Evolutionary conservation across 257 asterid genomes (phyloP), one percentile per base, ranked within the genome.

Genomic region (Paraleonurus japonicus): DNA sequence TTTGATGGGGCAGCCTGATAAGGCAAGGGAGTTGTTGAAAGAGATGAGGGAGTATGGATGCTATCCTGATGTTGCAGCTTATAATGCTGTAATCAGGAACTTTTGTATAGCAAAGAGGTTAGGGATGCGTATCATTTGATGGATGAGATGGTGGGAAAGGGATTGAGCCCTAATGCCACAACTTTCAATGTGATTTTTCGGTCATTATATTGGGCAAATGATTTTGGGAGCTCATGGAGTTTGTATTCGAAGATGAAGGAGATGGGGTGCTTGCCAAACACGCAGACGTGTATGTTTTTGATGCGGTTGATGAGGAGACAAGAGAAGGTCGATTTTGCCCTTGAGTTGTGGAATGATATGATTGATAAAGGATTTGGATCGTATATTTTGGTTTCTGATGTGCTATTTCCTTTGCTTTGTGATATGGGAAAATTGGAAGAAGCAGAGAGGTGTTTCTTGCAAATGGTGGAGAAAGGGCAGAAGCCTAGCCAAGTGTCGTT

Each of bases 341-440:
- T 94, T 53, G 93, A 88, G 82, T 75, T 94, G 71, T 94, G 99
- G 97, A 80, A 86, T 73, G 99, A 94, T 73, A 91, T 94, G 97
- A 68, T 91, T 59, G 88, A 84, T 24, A 89, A 85, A 76, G 96
- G 92, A 45, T 94, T 89, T 67, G 97, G 99, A 10, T 88, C 99
- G 0, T 87, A 79, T 65, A 79, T 68, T 37, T 79, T 94, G 84
- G 90, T 91, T 15, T 88, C 99, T 2, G 97, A 88, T 76, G 78
- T 91, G 73, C 65, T 89, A 72, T 77, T 94, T 61, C 90, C 80
- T 81, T 85, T 94, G 89, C 95, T 94, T 13, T 94, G 96, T 77
- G 89, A 82, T 20, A 5, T 85, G 81, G 97, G 97, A 27, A 91
- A 81, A 78, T 37, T 94, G 80, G 84, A 74, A 15, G 95, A 88